Conservation (phyloP, 371 early-diverging fungal genomes). For the Syncephalis fuscata region DNA sequence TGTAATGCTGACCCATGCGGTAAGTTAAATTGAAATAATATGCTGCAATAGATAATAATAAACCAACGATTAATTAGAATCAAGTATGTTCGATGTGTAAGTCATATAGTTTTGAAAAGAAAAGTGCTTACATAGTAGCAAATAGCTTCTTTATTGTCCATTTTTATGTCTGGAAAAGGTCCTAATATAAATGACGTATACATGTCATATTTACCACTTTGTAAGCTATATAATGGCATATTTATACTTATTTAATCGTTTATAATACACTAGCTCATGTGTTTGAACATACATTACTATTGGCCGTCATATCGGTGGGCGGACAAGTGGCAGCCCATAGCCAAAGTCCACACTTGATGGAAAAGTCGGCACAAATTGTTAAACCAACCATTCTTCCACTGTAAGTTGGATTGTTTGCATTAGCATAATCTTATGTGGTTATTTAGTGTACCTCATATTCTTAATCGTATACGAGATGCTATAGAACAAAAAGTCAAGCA, state of each 20-base stretch:
- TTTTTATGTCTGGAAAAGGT: too few relatives aligned
- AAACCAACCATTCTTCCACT: conserved; percentile 56
- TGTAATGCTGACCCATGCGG: conserved; percentile 29
- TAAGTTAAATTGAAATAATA: too few relatives aligned
- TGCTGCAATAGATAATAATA: too few relatives aligned
- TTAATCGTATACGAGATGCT: conserved; percentile 75
- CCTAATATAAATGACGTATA: neutral
- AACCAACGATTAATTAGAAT: too few relatives aligned
- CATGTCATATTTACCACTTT: conserved; percentile 1
- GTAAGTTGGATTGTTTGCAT: too few relatives aligned
- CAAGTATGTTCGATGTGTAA: too few relatives aligned
- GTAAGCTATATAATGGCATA: too few relatives aligned
- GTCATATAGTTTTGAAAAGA: too few relatives aligned
- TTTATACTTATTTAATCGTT: too few relatives aligned
- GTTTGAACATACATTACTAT: conserved; percentile 59
- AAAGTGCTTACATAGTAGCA: too few relatives aligned
- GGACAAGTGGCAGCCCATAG: conserved; percentile 63
- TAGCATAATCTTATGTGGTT: too few relatives aligned
- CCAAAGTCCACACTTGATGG: conserved; percentile 53
- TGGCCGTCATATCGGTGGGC: conserved; percentile 24
- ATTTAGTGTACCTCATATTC: conserved; percentile 73
- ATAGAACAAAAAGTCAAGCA: conserved; percentile 43
- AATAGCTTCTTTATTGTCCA: too few relatives aligned
- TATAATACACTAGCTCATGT: conserved; percentile 44
- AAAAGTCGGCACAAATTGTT: conserved; percentile 63